Evolutionary conservation across 2,329 filamentous ascomycete genomes (phyloP).

Genomic region (Pseudocercospora macadamiae): DNA sequence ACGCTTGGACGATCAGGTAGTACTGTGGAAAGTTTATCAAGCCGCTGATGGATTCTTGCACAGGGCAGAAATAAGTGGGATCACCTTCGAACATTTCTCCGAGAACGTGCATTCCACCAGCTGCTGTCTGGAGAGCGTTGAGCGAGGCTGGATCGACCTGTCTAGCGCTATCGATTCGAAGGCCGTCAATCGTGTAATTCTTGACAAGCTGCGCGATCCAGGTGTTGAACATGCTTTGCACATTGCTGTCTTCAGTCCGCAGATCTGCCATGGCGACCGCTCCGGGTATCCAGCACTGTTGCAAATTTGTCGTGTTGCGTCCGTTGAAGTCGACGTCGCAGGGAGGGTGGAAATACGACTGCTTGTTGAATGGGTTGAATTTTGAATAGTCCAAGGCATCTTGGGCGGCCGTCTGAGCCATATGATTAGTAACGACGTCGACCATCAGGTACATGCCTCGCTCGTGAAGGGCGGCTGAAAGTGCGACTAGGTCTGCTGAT

Average conservation of each 20-base stretch:
- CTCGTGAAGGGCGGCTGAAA: conserved; percentile 48
- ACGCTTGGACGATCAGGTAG: conserved; percentile 39
- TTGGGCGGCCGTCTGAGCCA: conserved; percentile 38
- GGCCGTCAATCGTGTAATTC: conserved; percentile 61
- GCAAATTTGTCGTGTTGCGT: conserved; percentile 40
- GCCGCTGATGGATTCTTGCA: conserved; percentile 46
- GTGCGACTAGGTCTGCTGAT: conserved; percentile 46
- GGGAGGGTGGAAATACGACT: conserved; percentile 47
- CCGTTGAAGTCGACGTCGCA: conserved; percentile 59
- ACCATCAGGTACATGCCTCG: conserved; percentile 55
- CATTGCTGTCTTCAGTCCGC: conserved; percentile 54
- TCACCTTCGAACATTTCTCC: conserved; percentile 49
- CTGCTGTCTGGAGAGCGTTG: conserved; percentile 3
- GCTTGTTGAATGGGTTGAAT: conserved; percentile 44
- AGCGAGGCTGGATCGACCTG: conserved; percentile 46
- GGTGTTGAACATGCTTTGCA: conserved; percentile 54
- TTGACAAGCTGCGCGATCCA: conserved; percentile 62
- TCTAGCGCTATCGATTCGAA: conserved; percentile 33
- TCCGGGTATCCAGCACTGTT: conserved; percentile 55
- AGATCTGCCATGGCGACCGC: conserved; percentile 63
- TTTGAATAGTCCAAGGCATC: conserved; percentile 34
- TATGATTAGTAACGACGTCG: conserved; percentile 52
- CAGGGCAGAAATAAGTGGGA: conserved; percentile 40
- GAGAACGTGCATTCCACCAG: conserved; percentile 40
- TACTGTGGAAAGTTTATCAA: conserved; percentile 50